phyloP scores from a whole-genome alignment of 495 filamentous ascomycete species.

The Hyaloscypha hepaticicola region DNA sequence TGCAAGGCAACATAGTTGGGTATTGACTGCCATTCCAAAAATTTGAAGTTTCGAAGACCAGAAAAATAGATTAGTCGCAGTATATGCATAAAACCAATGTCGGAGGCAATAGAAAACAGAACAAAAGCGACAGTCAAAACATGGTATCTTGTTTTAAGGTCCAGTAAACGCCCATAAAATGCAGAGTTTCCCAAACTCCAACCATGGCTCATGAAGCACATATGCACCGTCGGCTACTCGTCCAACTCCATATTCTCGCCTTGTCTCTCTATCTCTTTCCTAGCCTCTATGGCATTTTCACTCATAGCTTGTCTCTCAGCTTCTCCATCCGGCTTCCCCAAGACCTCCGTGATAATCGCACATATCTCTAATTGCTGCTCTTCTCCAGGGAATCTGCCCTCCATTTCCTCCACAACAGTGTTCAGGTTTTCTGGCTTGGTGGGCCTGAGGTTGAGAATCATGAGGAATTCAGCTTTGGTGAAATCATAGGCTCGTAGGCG shows the following conservation, averaged over 20 bases:
- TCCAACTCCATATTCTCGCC: constrained; percentile 19
- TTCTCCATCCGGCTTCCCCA: constrained; percentile 34
- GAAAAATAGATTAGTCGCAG: too few species aligned
- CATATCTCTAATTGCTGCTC: constrained; percentile 39
- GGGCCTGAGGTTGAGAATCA: constrained; percentile 60
- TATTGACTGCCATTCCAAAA: too few species aligned
- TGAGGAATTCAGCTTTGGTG: constrained; percentile 62
- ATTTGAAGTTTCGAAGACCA: too few species aligned
- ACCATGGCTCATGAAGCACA: neutral
- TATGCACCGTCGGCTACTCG: neutral
- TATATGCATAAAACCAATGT: too few species aligned
- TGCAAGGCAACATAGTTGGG: too few species aligned
- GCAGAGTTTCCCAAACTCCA: constrained; percentile 1
- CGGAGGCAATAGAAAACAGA: neutral
- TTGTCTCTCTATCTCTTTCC: constrained; percentile 19
- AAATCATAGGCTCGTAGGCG: constrained; percentile 48
- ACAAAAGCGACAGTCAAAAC: neutral
- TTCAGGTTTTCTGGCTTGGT: constrained; percentile 41
- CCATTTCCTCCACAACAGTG: constrained; percentile 50
- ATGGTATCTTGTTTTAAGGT: neutral
- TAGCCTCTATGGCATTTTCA: constrained; percentile 28
- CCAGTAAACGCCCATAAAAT: constrained; percentile 3
- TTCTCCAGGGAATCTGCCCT: constrained; percentile 41
- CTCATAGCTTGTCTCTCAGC: constrained; percentile 32
- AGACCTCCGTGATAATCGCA: constrained; percentile 36